Evolutionary conservation across 352 stramenopile species (phyloP).

Genomic region (Globisporangium parvum): DNA sequence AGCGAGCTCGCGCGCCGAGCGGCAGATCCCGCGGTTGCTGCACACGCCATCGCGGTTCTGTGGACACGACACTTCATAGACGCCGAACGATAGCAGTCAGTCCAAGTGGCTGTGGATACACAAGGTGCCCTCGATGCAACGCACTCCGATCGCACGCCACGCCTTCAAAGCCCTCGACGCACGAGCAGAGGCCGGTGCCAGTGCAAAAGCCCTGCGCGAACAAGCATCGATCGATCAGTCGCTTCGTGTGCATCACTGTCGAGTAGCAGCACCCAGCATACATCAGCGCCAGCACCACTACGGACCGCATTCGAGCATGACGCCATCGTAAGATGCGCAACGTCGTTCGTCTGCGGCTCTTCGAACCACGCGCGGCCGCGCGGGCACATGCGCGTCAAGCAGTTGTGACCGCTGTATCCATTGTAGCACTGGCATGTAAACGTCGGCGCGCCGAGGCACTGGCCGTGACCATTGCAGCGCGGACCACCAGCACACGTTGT

Average conservation of each 20-base stretch:
- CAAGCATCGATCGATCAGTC: background rate
- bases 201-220: conserved; percentile 46
- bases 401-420: conserved; percentile 46
- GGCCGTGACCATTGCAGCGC: conserved; percentile 54
- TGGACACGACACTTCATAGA: conserved; percentile 40
- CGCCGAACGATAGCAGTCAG: background rate
- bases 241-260: background rate
- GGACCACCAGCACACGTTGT: conserved; percentile 33
- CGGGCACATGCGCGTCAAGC: conserved; percentile 46
- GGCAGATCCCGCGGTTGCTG: conserved; percentile 37
- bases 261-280: background rate
- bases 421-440: conserved; percentile 56
- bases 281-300: background rate
- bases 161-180: conserved; percentile 61
- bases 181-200: conserved; percentile 42
- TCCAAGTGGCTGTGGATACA: background rate
- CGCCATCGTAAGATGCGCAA: conserved; percentile 45
- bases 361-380: conserved; percentile 62
- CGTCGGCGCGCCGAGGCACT: conserved; percentile 29
- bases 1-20: conserved; percentile 46
- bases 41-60: conserved; percentile 26
- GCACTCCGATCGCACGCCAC: conserved; percentile 58
- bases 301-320: conserved; percentile 68
- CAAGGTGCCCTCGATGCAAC: conserved; percentile 5
- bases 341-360: conserved; percentile 34